Evolutionary conservation across 306 rosid species (phyloP).

Genomic region (Cucumis cinereus): DNA sequence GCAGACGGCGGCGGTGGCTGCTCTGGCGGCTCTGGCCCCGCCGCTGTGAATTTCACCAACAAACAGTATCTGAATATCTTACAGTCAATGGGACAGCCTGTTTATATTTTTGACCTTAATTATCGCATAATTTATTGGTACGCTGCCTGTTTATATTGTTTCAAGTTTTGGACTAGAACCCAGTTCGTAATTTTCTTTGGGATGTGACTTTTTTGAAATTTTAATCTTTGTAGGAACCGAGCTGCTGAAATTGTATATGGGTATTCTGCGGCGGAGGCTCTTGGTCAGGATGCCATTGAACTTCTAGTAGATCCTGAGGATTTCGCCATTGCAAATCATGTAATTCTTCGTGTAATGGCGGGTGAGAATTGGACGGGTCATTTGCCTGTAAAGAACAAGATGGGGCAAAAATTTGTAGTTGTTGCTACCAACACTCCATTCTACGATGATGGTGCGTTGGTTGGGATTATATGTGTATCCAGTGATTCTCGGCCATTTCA

Average conservation of each 20-base stretch:
- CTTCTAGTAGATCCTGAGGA: constrained; percentile 57
- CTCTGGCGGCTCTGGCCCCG: constrained; percentile 30
- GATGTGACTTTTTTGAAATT: neutral
- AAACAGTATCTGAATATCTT: constrained; percentile 71
- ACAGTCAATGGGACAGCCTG: constrained; percentile 93
- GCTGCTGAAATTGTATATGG: constrained; percentile 79
- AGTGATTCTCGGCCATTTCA: constrained; percentile 56
- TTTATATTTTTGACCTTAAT: constrained; percentile 70
- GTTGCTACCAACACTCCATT: constrained; percentile 63
- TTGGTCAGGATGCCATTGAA: constrained; percentile 51
- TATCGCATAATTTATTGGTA: constrained; percentile 69
- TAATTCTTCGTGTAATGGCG: constrained; percentile 36
- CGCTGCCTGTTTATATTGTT: neutral
- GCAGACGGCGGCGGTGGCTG: constrained; percentile 4
- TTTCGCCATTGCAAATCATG: constrained; percentile 31
- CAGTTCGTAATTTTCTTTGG: constrained; percentile 7
- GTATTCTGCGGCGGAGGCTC: constrained; percentile 70
- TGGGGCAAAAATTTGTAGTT: constrained; percentile 50
- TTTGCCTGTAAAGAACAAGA: constrained; percentile 65
- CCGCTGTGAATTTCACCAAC: constrained; percentile 58
- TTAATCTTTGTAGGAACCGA: constrained; percentile 61
- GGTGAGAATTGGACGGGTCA: constrained; percentile 95
- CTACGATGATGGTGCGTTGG: constrained; percentile 59
- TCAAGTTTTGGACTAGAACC: neutral
- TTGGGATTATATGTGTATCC: constrained; percentile 68